Percentiles rank a stretch among this genome's conserved stretches.
Conservation (phyloP, 495 filamentous ascomycete genomes). For the Thermothielavioides terrestris region DNA sequence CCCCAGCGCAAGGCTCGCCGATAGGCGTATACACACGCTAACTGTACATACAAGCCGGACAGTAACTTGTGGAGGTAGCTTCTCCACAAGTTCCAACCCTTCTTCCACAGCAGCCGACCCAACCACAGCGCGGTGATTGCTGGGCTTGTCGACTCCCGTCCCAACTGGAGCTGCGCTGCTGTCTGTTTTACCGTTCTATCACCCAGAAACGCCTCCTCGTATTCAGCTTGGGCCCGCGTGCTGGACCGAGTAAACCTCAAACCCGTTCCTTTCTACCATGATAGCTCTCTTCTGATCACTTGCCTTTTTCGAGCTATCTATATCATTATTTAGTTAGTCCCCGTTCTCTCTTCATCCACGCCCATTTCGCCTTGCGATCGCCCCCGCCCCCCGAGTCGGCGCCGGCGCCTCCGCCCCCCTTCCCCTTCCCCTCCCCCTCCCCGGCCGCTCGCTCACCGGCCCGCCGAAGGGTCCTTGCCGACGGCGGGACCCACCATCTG, state of each 20-base stretch:
- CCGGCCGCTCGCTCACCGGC: neutral
- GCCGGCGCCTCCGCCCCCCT: neutral
- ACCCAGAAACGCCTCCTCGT: neutral
- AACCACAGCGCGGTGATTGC: constrained; percentile 4
- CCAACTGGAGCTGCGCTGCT: neutral
- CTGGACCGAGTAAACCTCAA: no score
- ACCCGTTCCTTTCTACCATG: neutral
- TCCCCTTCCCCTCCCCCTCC: neutral
- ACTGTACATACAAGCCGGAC: neutral
- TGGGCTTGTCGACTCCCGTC: neutral
- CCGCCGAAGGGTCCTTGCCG: neutral
- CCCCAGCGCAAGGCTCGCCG: neutral
- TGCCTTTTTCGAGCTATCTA: neutral
- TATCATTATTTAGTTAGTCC: no score
- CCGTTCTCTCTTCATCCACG: no score
- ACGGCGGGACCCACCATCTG: constrained; percentile 1
- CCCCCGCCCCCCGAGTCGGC: neutral
- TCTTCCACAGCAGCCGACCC: neutral
- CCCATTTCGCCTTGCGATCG: neutral
- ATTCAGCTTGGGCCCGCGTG: neutral
- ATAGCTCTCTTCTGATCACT: neutral
- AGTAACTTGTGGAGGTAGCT: no score
- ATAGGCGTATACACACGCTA: neutral
- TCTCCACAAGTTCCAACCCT: constrained; percentile 3
- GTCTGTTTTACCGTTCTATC: neutral